Evolutionary conservation across 1,284 basidiomycete genomes (phyloP).

Genomic region (Ceratobasidium sp.): DNA sequence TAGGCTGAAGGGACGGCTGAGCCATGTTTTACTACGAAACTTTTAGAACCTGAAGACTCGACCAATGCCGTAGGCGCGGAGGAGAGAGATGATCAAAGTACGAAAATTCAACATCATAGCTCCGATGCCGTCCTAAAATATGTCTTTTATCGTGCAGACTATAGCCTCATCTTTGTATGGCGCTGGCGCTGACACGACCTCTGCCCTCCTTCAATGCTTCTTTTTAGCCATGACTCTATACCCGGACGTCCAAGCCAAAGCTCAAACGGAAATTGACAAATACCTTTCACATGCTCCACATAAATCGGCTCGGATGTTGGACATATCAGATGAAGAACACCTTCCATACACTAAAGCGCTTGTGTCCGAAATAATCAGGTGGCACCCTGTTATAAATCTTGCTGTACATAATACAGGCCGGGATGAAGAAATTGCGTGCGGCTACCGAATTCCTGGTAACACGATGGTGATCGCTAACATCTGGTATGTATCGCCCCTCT

Average conservation of each 20-base stretch:
- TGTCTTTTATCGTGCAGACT: not conserved
- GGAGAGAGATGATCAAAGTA: conserved; percentile 26
- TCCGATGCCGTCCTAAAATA: not conserved
- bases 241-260: conserved; percentile 51
- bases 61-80: not conserved
- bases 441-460: not conserved
- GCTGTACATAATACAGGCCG: not conserved
- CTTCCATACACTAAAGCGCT: conserved; percentile 45
- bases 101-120: not conserved
- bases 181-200: conserved; percentile 42
- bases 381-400: conserved; percentile 43
- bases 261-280: conserved; percentile 51
- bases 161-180: conserved; percentile 14
- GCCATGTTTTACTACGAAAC: conserved; percentile 30
- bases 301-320: conserved; percentile 38
- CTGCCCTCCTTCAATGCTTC: conserved; percentile 43
- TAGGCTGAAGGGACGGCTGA: conserved; percentile 32
- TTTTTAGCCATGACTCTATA: conserved; percentile 49
- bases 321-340: conserved; percentile 43
- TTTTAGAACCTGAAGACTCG: conserved; percentile 6
- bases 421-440: not conserved
- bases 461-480: conserved; percentile 22
- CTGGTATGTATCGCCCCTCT: not conserved
- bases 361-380: conserved; percentile 46
- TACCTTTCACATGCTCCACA: not conserved